A percentile compares a stretch with the other conserved stretches of the same genome.
phyloP scores from a whole-genome alignment of 169 alveolate genomes.

The Eimeria acervulina region DNA sequence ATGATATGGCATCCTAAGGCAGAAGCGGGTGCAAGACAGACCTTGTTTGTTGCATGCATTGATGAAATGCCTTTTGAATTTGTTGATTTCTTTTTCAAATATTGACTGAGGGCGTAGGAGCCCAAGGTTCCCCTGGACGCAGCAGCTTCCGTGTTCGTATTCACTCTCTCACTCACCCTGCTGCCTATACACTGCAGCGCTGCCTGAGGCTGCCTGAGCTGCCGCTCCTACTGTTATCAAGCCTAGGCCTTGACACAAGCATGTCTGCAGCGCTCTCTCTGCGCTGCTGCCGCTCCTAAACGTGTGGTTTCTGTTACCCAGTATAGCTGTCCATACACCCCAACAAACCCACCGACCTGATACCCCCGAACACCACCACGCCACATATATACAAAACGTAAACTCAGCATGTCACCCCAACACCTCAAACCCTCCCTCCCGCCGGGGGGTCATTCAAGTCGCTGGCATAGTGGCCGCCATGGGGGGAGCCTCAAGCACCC shows the following conservation, averaged over 20 bases:
- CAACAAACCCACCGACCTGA: background rate
- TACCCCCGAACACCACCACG: too few relatives aligned
- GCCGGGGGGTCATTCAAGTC: conserved; percentile 9
- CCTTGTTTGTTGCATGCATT: conserved; percentile 17
- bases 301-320: background rate
- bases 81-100: background rate
- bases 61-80: background rate
- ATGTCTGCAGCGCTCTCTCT: background rate
- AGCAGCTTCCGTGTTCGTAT: background rate
- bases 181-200: background rate
- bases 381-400: too few relatives aligned
- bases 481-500: conserved; percentile 5
- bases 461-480: conserved; percentile 29
- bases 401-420: conserved; percentile 38
- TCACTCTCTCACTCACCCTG: background rate
- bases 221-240: background rate
- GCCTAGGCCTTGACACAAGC: background rate
- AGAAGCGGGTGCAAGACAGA: background rate
- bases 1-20: background rate
- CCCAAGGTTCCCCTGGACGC: background rate
- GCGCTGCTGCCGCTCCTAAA: background rate
- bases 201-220: background rate
- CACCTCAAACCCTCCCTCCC: conserved; percentile 47
- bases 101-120: background rate
- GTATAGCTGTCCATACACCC: background rate